Conservation (phyloP, 768 basidiomycete genomes). For the Phlebiopsis flavidoalba region DNA sequence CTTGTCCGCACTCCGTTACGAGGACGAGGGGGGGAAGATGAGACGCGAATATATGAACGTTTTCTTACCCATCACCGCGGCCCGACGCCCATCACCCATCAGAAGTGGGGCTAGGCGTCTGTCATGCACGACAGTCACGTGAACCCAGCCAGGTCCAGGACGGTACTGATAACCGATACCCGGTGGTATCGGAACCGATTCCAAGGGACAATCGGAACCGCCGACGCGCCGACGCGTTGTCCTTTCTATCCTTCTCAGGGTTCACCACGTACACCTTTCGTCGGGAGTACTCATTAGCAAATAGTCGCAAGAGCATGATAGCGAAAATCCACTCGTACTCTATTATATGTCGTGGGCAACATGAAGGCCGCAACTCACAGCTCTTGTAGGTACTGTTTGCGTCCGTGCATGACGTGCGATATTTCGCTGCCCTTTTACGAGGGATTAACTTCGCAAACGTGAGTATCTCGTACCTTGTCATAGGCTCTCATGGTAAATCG, state of each 20-base stretch:
- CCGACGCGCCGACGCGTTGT: background rate
- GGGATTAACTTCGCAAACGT: conserved; percentile 82
- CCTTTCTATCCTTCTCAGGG: background rate
- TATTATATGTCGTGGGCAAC: background rate
- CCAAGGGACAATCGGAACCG: too few relatives aligned
- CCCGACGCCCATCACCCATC: too few relatives aligned
- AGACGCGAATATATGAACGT: too few relatives aligned
- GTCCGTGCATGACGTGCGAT: conserved; percentile 77
- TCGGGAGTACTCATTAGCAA: too few relatives aligned
- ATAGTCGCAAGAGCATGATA: background rate
- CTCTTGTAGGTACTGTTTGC: conserved; percentile 52
- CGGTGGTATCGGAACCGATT: too few relatives aligned
- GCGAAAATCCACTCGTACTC: background rate
- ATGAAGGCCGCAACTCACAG: background rate
- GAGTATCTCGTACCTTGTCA: conserved; percentile 24
- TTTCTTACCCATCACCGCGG: too few relatives aligned
- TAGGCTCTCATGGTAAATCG: background rate
- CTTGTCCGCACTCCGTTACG: too few relatives aligned
- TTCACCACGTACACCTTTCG: background rate
- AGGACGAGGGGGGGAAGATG: too few relatives aligned
- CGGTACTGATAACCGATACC: too few relatives aligned
- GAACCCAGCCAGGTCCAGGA: too few relatives aligned
- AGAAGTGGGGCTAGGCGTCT: too few relatives aligned
- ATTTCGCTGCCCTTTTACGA: conserved; percentile 71
- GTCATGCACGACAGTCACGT: too few relatives aligned